Evolutionary conservation across 78 protist genomes (phyloP), one percentile per base, ranked within the genome.

Genomic region (Reticulomyxa filosa): DNA sequence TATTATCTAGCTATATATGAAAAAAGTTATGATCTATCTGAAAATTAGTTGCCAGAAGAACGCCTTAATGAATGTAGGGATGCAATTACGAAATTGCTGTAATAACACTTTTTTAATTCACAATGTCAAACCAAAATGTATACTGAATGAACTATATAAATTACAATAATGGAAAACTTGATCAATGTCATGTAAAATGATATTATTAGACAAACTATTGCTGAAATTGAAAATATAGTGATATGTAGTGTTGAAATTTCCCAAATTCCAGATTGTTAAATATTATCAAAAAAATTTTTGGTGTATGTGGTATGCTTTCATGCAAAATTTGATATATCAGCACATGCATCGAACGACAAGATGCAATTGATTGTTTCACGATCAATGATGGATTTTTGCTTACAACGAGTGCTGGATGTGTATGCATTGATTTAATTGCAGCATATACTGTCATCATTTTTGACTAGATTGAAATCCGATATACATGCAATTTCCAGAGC

Each of bases 271-370:
- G 86, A n/a, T 55, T 87, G 86, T 68, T 95, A 65, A 95, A 95
- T 70, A 87, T 95, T 39, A 29, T 95, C 27, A 91, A 74, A 33
- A n/a, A 80, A 75, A 57, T 70, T 61, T 39, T 30, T 33, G 23
- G 7, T 0, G 27, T 26, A 35, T 23, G 51, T 64, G 11, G 48
- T 57, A 11, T 77, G 82, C 74, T 8, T 23, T 25, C 89, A 81
- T 76, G 85, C 83, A 64, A 77, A 98, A 25, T 66, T 96, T 33
- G 98, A 96, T 76, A 98, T 98, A 7, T 0, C n/a, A 26, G 29
- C 61, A 25, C 61, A 32, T 26, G 61, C 11, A 26, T 10, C 8
- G 61, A 55, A 32, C 61, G 61, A 55, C 61, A 55, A 32, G 11
- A 22, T 32, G 11, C 61, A 10, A 55, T 55, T 32, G 61, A 55